Evolutionary conservation across 805 yeast genomes (phyloP).

Genomic region (Metschnikowia shivogae): DNA sequence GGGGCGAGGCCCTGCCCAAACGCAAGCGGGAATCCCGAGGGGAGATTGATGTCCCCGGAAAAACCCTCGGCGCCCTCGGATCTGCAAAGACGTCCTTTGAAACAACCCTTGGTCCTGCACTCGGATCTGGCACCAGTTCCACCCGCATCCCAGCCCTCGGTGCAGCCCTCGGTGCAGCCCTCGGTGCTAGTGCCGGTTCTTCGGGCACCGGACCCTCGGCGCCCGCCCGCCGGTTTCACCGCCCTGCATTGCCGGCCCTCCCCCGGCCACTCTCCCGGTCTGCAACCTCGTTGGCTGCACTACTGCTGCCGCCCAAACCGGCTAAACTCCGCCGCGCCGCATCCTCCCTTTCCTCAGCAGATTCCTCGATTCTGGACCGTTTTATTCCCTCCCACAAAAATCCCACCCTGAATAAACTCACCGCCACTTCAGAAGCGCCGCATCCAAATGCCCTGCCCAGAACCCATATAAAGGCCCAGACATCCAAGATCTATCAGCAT

Average conservation of each 20-base stretch:
- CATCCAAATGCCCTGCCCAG: constrained; percentile 49
- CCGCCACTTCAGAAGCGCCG: constrained; percentile 29
- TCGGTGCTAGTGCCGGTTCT: constrained; percentile 11
- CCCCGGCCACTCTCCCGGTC: constrained; percentile 13
- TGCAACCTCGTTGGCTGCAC: constrained; percentile 6
- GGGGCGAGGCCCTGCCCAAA: not conserved
- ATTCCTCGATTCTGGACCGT: constrained; percentile 26
- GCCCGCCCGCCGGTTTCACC: constrained; percentile 12
- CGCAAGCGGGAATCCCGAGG: not conserved
- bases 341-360: constrained; percentile 13
- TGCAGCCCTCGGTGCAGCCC: constrained; percentile 2
- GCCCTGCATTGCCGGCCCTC: constrained; percentile 15
- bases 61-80: not conserved
- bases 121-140: too few relatives aligned
- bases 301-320: constrained; percentile 18
- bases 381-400: constrained; percentile 44
- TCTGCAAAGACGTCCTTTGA: too few relatives aligned
- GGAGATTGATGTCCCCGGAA: not conserved
- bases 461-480: constrained; percentile 52
- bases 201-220: constrained; percentile 10
- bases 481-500: constrained; percentile 58
- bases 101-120: too few relatives aligned
- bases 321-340: constrained; percentile 17
- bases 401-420: constrained; percentile 35
- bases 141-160: not conserved